Evolutionary conservation across 2,329 filamentous ascomycete genomes (phyloP), one percentile per base, ranked within the genome.

Genomic region (Phoma sp.): DNA sequence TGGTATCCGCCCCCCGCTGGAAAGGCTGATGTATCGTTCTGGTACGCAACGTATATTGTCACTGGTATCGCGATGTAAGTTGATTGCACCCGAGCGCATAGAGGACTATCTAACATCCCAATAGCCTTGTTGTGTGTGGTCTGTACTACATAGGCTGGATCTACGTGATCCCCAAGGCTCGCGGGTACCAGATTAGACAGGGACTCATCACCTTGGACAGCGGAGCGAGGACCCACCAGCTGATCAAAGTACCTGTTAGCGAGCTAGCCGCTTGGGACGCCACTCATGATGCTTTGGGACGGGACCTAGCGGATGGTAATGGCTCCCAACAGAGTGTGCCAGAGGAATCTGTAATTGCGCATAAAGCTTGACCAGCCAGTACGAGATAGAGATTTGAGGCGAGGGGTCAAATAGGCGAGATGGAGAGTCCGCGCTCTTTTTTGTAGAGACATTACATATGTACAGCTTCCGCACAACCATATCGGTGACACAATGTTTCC

Each of bases 1-100:
- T 91, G 88, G 88, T 88, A 86, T 59, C 88, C 88, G 2, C 88
- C 88, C 0, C 76, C 78, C 1, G 80, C 76, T 0, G 88, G 88
- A 31, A 85, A 82, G 0, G 88, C 87, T 0, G 83, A 87, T 53
- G 88, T 91, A 1, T 87, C 82, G 52, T 91, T 91, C 70, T 91
- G 85, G 84, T 91, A 90, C 58, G 87, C 80, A 1, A 90, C 87
- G 0, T 90, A 90, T 60, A 80, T 82, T 17, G 82, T 86, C 0
- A 81, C 84, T 0, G 87, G 87, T 0, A 81, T 90, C 55, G 85
- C 72, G 21, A 81, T 89, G 84, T 87, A 77, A 78, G 84, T 83
- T n/a, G 46, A n/a, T 17, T 10, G 12, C 0, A 21, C 22, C 4
- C 10, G 15, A 25, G 9, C 6, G 24, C 1, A 12, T 40, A 13